Conservation (phyloP, 768 basidiomycete genomes). For the Boletales sp. region DNA sequence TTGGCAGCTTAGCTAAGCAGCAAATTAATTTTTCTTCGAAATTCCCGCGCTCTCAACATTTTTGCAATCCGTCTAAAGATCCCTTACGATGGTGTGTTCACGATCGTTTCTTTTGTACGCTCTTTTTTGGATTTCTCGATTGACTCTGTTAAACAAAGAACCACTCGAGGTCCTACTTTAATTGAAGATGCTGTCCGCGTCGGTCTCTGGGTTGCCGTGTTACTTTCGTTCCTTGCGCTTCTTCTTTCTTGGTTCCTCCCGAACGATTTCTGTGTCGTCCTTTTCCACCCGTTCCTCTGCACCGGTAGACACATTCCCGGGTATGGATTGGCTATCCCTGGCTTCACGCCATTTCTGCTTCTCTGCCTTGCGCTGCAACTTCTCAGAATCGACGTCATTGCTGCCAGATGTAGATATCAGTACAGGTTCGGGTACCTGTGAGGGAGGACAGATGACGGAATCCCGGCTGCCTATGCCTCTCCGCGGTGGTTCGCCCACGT, state of each 20-base stretch:
- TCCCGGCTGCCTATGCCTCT: constrained; percentile 12
- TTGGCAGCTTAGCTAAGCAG: too few species aligned
- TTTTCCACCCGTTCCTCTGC: constrained; percentile 8
- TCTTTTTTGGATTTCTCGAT: constrained; percentile 8
- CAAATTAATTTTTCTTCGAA: too few species aligned
- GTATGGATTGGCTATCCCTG: background rate
- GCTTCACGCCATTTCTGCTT: constrained; percentile 19
- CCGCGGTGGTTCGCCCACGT: background rate
- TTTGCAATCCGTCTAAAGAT: too few species aligned
- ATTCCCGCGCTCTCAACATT: too few species aligned
- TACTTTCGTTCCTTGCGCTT: constrained; percentile 20
- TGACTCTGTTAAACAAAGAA: background rate
- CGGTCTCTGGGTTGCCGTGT: background rate
- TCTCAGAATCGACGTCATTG: constrained; percentile 22
- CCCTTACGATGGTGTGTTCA: background rate
- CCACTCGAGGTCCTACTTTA: background rate
- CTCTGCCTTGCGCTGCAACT: constrained; percentile 28
- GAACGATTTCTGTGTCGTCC: constrained; percentile 10
- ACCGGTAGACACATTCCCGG: background rate
- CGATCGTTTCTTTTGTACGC: background rate
- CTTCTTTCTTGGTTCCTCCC: constrained; percentile 25
- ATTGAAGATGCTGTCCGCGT: background rate
- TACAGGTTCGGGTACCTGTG: background rate
- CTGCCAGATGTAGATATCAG: constrained; percentile 6
- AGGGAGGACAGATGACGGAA: background rate